Percentiles rank a stretch among this genome's conserved stretches.
Evolutionary conservation across 441 rosid genomes (phyloP).

Genomic region (Sinapis alba): DNA sequence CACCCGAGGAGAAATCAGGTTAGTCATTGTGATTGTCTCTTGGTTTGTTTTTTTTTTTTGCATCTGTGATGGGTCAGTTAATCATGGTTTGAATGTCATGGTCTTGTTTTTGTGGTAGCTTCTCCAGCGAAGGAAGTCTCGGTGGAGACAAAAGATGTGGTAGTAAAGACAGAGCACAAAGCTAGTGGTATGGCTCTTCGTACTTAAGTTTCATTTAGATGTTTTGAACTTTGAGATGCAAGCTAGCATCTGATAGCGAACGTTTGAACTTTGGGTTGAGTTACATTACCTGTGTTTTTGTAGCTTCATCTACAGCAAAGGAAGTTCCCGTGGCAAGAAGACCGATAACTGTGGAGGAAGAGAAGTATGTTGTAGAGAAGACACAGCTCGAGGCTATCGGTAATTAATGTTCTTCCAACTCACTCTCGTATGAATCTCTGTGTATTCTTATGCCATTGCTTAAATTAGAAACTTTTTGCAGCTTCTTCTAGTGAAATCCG

Average conservation of each 20-base stretch:
- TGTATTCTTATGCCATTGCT: background rate
- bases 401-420: slow-evolving; percentile 43
- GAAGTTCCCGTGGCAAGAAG: slow-evolving; percentile 43
- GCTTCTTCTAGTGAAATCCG: slow-evolving; percentile 71
- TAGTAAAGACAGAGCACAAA: slow-evolving; percentile 48
- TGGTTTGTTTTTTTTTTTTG: slow-evolving; percentile 1
- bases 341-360: slow-evolving; percentile 49
- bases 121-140: slow-evolving; percentile 33
- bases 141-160: slow-evolving; percentile 44
- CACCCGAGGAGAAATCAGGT: slow-evolving; percentile 52
- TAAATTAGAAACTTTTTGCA: slow-evolving; percentile 37
- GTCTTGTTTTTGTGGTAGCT: slow-evolving; percentile 32
- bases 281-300: slow-evolving; percentile 8
- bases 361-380: slow-evolving; percentile 47
- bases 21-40: slow-evolving; percentile 15
- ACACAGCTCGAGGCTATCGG: slow-evolving; percentile 69
- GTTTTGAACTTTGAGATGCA: background rate
- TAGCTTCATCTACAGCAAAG: slow-evolving; percentile 39
- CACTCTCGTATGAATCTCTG: background rate
- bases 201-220: slow-evolving; percentile 2
- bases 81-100: background rate
- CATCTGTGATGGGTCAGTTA: slow-evolving; percentile 1
- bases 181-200: slow-evolving; percentile 54
- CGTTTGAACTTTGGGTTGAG: slow-evolving; percentile 5
- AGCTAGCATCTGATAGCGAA: background rate